A percentile compares a stretch with the other conserved stretches of the same genome.
Conservation (phyloP, 805 yeast genomes). For the Nematodospora valgi region DNA sequence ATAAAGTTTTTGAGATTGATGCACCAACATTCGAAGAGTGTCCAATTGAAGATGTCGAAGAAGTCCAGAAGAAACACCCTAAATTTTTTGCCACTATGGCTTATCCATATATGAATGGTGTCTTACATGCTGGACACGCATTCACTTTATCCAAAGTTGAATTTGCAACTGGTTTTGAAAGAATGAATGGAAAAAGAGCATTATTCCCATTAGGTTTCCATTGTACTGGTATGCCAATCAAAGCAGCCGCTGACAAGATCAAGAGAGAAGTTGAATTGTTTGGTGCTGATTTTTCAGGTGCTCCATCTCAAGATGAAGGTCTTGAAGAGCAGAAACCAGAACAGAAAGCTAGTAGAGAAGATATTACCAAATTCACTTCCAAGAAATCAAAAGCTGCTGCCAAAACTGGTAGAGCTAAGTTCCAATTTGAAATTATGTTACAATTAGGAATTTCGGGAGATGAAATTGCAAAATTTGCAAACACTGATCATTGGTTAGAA, state of each 20-base stretch:
- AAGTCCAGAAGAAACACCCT: slow-evolving; percentile 74
- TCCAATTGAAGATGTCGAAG: slow-evolving; percentile 49
- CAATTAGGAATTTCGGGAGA: slow-evolving; percentile 85
- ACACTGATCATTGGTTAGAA: slow-evolving; percentile 85
- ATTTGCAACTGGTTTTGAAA: slow-evolving; percentile 87
- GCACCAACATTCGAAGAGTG: slow-evolving; percentile 77
- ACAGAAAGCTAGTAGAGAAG: slow-evolving; percentile 44
- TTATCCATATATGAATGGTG: slow-evolving; percentile 99
- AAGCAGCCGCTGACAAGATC: slow-evolving; percentile 93
- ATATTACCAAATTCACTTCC: slow-evolving; percentile 86
- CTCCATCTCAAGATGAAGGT: slow-evolving; percentile 61
- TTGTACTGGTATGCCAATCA: slow-evolving; percentile 99
- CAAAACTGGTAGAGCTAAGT: slow-evolving; percentile 90
- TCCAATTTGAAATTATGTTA: slow-evolving; percentile 93
- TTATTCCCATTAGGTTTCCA: slow-evolving; percentile 97
- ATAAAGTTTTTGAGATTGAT: slow-evolving; percentile 78
- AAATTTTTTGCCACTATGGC: slow-evolving; percentile 94
- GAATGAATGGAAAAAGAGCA: slow-evolving; percentile 91
- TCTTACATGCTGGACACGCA: slow-evolving; percentile 94
- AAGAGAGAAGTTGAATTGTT: slow-evolving; percentile 88
- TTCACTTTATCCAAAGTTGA: slow-evolving; percentile 94
- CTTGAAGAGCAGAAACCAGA: slow-evolving; percentile 23
- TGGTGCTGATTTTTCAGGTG: slow-evolving; percentile 74
- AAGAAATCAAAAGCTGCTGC: slow-evolving; percentile 93
- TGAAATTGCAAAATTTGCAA: slow-evolving; percentile 85